Base-by-base conservation (phyloP, 2,329 filamentous ascomycete genomes). In the Cercospora sp. region DNA sequence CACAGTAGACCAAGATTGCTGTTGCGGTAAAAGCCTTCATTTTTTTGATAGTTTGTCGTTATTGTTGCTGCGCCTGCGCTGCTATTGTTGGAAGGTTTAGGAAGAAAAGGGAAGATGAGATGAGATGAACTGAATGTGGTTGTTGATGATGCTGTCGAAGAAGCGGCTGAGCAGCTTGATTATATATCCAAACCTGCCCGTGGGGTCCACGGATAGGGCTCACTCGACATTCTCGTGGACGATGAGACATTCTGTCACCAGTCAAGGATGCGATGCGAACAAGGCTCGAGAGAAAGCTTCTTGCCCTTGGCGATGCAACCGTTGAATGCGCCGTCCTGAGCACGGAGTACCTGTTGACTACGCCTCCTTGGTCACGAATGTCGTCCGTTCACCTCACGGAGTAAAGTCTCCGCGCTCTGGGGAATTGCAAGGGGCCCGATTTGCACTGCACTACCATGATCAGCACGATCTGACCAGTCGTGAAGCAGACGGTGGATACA, bases 1-100 rank as follows among this genome's bases (percentile, higher is more conserved):
- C 53, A 30, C 53, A 58, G 53, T 26, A 58, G 53, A 18, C 53
- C 53, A 58, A 30, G 53, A 58, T 58, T n/a, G 53, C 53, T 30
- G 23, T 58, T 10, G 23, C 23, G 26, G 23, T 58, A 7, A 26
- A 58, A 8, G 23, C 53, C 53, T 58, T 58, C 53, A 58, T 31
- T 58, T 30, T 30, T n/a, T 28, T 31, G 23, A 8, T 48, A 5
- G 23, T 30, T 28, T 28, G 28, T 16, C 31, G 53, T 30, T 30
- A n/a, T 58, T 31, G 53, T 33, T 31, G 53, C 26, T 30, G 30
- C 53, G 53, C 53, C 53, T 58, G 53, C 53, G 53, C 53, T 58
- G 53, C 53, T 5, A 16, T 30, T n/a, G n/a, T 31, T 58, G 20
- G 26, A 58, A 58, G 45, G 9, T 51, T 42, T 42, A n/a, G 36